Conservation (phyloP, 805 yeast species). For the Starmerella davenportii region DNA sequence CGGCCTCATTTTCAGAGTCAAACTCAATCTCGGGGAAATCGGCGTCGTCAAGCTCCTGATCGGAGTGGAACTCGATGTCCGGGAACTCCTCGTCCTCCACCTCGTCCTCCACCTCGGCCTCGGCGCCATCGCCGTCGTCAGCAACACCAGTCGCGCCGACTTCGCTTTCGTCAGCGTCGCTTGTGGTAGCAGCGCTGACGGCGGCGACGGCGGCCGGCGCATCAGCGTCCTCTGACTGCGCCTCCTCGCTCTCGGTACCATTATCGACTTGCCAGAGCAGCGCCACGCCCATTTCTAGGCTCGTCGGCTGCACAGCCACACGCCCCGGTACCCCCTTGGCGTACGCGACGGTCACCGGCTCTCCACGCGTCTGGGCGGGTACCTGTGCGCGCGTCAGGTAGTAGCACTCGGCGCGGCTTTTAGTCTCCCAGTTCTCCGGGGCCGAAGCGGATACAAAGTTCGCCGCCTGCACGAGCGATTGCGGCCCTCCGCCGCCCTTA, state of each 20-base stretch:
- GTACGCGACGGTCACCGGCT: conserved; percentile 44
- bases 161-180: conserved; percentile 7
- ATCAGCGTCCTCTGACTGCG: conserved; percentile 15
- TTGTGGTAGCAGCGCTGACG: too few relatives aligned
- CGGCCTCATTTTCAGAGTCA: background rate
- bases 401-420: conserved; percentile 71
- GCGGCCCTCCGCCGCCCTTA: conserved; percentile 28
- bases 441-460: conserved; percentile 61
- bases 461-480: conserved; percentile 80
- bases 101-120: conserved; percentile 5
- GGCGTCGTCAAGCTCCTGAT: conserved; percentile 12
- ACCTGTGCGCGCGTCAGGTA: conserved; percentile 53
- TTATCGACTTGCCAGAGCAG: conserved; percentile 56
- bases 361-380: conserved; percentile 37
- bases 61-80: conserved; percentile 16
- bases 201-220: conserved; percentile 21
- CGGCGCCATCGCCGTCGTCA: too few relatives aligned
- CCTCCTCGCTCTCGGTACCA: conserved; percentile 23
- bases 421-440: conserved; percentile 68
- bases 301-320: conserved; percentile 49
- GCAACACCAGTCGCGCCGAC: conserved; percentile 22
- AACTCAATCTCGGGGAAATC: background rate
- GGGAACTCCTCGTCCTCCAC: conserved; percentile 18
- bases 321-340: conserved; percentile 38
- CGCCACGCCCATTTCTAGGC: conserved; percentile 77